phyloP scores from a whole-genome alignment of 2,329 filamentous ascomycete genomes.

The Talaromyces sp. region DNA sequence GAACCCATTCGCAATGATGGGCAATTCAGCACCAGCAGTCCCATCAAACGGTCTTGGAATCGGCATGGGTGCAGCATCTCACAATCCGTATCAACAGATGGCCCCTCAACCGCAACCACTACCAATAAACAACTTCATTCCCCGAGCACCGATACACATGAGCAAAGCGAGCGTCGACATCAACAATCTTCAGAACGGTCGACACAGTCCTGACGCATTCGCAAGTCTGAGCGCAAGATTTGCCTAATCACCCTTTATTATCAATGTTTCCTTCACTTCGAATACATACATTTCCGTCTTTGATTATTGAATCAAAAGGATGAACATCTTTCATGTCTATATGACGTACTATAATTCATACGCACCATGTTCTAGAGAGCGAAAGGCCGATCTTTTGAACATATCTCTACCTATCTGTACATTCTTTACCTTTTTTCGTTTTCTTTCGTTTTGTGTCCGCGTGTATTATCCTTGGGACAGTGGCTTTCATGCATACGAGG shows the following conservation, averaged over 20 bases:
- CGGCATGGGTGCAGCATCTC: slow-evolving; percentile 19
- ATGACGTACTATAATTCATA: slow-evolving; percentile 1
- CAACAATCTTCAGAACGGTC: slow-evolving; percentile 45
- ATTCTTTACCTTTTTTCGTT: neutral
- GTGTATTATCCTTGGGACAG: neutral
- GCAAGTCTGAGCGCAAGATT: slow-evolving; percentile 49
- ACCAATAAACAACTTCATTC: slow-evolving; percentile 17
- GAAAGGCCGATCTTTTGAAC: neutral
- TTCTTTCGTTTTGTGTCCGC: neutral
- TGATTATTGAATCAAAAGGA: slow-evolving; percentile 1
- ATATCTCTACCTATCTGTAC: neutral
- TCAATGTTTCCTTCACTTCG: slow-evolving; percentile 1
- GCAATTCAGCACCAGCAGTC: slow-evolving; percentile 25
- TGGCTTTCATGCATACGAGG: slow-evolving; percentile 5
- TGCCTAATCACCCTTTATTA: slow-evolving; percentile 13
- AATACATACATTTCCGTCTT: slow-evolving; percentile 2
- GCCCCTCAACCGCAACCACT: slow-evolving; percentile 17
- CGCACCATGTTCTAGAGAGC: neutral
- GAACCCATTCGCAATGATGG: slow-evolving; percentile 20
- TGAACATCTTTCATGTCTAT: slow-evolving; percentile 2
- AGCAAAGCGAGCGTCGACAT: slow-evolving; percentile 51
- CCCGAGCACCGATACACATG: slow-evolving; percentile 35
- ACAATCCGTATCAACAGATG: slow-evolving; percentile 9
- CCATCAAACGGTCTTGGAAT: slow-evolving; percentile 21
- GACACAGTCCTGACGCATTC: slow-evolving; percentile 52